Evolutionary conservation across 2,329 filamentous ascomycete species (phyloP).

Genomic region (Pezicula rhizophila): DNA sequence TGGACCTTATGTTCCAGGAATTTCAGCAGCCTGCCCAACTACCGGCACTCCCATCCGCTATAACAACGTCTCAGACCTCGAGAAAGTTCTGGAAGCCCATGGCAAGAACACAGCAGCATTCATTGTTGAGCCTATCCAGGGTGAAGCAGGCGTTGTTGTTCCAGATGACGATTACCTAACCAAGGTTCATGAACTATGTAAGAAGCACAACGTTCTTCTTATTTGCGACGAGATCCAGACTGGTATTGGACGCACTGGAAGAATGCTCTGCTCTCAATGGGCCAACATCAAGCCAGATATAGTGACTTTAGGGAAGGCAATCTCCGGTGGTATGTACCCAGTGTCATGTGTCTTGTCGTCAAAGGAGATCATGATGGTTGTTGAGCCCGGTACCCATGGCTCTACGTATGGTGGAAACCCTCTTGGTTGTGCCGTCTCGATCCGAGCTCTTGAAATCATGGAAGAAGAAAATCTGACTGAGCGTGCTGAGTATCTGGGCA

Average conservation of each 20-base stretch:
- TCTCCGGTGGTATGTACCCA: slow-evolving; percentile 98
- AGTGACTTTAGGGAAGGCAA: slow-evolving; percentile 92
- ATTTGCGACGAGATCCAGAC: slow-evolving; percentile 99
- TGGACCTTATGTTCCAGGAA: slow-evolving; percentile 85
- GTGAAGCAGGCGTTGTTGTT: slow-evolving; percentile 93
- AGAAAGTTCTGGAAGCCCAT: slow-evolving; percentile 71
- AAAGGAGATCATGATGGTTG: slow-evolving; percentile 88
- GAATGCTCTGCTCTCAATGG: slow-evolving; percentile 93
- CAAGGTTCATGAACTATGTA: slow-evolving; percentile 77
- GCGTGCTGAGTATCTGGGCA: slow-evolving; percentile 73
- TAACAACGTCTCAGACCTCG: slow-evolving; percentile 77
- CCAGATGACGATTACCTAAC: slow-evolving; percentile 83
- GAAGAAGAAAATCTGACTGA: slow-evolving; percentile 85
- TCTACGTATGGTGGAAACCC: slow-evolving; percentile 99
- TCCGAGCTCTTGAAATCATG: slow-evolving; percentile 88
- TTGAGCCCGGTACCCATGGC: slow-evolving; percentile 94
- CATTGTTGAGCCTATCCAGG: slow-evolving; percentile 94
- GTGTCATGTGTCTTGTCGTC: slow-evolving; percentile 85
- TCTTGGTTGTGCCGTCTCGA: slow-evolving; percentile 88
- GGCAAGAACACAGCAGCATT: slow-evolving; percentile 86
- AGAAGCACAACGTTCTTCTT: slow-evolving; percentile 89
- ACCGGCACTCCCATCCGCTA: slow-evolving; percentile 77
- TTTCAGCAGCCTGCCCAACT: slow-evolving; percentile 70
- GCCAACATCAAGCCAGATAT: slow-evolving; percentile 91
- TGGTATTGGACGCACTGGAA: slow-evolving; percentile 89